Conservation (phyloP, 2,329 filamentous ascomycete species). For the Ceratocystis ficicola region DNA sequence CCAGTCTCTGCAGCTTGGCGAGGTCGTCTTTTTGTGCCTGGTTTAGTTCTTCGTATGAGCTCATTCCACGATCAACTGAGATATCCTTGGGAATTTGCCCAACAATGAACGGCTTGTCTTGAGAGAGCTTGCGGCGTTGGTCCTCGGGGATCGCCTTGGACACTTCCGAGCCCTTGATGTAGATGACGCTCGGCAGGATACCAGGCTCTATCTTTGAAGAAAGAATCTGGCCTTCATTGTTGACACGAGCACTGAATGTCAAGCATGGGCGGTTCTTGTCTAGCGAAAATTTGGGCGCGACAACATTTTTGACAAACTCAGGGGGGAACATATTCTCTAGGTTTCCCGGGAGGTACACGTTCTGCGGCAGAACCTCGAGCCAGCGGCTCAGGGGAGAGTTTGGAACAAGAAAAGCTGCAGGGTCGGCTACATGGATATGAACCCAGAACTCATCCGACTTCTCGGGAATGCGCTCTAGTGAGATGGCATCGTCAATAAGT, state of each 20-base stretch:
- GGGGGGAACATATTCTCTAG: constrained; percentile 46
- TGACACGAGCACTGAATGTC: constrained; percentile 50
- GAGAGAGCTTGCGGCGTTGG: constrained; percentile 21
- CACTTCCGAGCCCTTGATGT: constrained; percentile 43
- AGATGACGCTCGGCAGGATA: constrained; percentile 42
- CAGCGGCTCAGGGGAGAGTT: constrained; percentile 46
- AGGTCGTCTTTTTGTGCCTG: constrained; percentile 36
- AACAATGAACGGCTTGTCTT: constrained; percentile 25
- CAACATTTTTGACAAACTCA: constrained; percentile 29
- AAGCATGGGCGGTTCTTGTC: constrained; percentile 40
- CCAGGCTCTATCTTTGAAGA: constrained; percentile 44
- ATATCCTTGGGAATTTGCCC: constrained; percentile 27
- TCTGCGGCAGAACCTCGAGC: constrained; percentile 48
- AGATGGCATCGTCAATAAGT: constrained; percentile 71
- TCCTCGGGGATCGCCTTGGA: constrained; percentile 30
- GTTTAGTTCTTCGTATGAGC: constrained; percentile 33
- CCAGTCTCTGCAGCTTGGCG: constrained; percentile 37
- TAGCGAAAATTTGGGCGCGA: constrained; percentile 45
- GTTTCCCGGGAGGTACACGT: constrained; percentile 49
- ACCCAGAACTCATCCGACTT: constrained; percentile 53
- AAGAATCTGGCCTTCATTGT: constrained; percentile 40
- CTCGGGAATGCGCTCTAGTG: constrained; percentile 47
- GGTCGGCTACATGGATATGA: constrained; percentile 67
- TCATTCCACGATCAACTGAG: constrained; percentile 34
- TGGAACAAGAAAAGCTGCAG: constrained; percentile 54